Evolutionary conservation across 1,284 basidiomycete species (phyloP).

Genomic region (Sporisorium iseilematis-ciliati): DNA sequence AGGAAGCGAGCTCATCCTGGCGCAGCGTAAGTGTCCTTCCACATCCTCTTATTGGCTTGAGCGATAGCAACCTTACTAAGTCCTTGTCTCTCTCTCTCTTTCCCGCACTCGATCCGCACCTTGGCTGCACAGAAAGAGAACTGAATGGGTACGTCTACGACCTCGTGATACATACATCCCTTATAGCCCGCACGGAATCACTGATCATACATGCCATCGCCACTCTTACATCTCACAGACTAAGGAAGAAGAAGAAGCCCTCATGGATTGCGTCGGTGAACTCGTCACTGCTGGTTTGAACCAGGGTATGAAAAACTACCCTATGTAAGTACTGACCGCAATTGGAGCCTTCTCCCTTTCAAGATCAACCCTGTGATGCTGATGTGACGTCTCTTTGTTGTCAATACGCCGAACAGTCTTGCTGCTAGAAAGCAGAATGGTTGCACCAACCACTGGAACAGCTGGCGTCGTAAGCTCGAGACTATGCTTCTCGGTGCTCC

Average conservation of each 20-base stretch:
- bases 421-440: not conserved
- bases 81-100: too few species aligned
- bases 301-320: conserved; percentile 17
- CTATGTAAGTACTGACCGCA: conserved; percentile 5
- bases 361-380: not conserved
- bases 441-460: conserved; percentile 15
- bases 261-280: conserved; percentile 7
- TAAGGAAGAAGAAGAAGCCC: conserved; percentile 21
- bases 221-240: conserved; percentile 5
- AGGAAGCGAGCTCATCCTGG: not conserved
- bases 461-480: conserved; percentile 17
- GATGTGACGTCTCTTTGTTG: not conserved
- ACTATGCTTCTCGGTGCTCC: conserved; percentile 9
- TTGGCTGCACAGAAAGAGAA: too few species aligned
- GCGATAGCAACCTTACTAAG: too few species aligned
- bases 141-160: not conserved
- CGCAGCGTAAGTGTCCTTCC: conserved; percentile 2
- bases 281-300: conserved; percentile 1
- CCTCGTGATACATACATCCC: not conserved
- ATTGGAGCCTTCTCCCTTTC: not conserved
- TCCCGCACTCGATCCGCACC: too few species aligned
- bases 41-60: too few species aligned
- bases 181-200: not conserved
- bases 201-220: not conserved
- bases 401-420: conserved; percentile 7